These are phyloP conservation scores for Pythium dissimile DNA, from an alignment of 352 stramenopile genomes.

Conservation along the genomic window DNA sequence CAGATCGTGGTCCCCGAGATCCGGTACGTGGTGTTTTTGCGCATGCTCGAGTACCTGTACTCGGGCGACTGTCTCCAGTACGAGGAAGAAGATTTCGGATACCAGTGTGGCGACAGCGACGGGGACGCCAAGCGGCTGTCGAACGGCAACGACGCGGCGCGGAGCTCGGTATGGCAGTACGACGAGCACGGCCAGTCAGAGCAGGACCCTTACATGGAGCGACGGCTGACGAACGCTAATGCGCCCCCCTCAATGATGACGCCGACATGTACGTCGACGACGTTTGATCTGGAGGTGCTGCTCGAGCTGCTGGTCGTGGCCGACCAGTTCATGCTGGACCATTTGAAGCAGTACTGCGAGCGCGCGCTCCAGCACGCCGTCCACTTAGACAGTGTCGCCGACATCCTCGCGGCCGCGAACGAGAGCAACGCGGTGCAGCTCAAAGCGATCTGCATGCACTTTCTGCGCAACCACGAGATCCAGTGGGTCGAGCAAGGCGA, in stretches of 20 bases:
- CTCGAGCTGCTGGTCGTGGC: slow-evolving; percentile 91
- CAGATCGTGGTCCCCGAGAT: slow-evolving; percentile 91
- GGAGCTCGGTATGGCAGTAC: not conserved
- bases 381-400: slow-evolving; percentile 77
- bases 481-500: slow-evolving; percentile 19
- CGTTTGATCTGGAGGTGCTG: slow-evolving; percentile 60
- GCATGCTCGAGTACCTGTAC: slow-evolving; percentile 95
- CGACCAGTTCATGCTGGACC: slow-evolving; percentile 96
- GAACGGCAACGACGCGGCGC: slow-evolving; percentile 18
- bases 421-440: slow-evolving; percentile 91
- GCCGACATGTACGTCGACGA: not conserved
- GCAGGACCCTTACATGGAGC: not conserved
- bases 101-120: not conserved
- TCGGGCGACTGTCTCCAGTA: slow-evolving; percentile 55
- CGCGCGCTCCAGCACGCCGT: slow-evolving; percentile 80
- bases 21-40: slow-evolving; percentile 87
- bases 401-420: slow-evolving; percentile 86
- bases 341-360: slow-evolving; percentile 96
- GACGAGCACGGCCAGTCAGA: not conserved
- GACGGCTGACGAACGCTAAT: slow-evolving; percentile 10
- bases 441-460: slow-evolving; percentile 90
- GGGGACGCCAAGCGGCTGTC: slow-evolving; percentile 11
- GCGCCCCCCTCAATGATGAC: not conserved
- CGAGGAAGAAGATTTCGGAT: slow-evolving; percentile 10
- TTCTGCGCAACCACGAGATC: slow-evolving; percentile 79